Base-by-base conservation (phyloP, 805 yeast species). In the Saturnispora halmiae region DNA sequence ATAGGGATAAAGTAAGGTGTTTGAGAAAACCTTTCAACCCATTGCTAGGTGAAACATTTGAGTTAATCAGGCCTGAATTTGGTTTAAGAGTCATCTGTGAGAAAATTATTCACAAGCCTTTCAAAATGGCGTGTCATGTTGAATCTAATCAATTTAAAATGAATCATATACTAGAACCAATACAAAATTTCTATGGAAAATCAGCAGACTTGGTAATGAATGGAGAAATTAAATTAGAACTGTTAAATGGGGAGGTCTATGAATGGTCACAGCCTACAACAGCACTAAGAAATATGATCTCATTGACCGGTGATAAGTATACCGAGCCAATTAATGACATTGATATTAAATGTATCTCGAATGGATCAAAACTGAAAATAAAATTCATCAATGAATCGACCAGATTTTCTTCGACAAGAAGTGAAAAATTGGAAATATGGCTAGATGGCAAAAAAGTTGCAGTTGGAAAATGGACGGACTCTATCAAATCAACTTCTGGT, bases 131-230 rank as follows among this genome's bases (percentile, higher is more conserved):
- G 1, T 66, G 80, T 18, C 79, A 75, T 56, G 83, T 77, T 4
- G 96, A 90, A 43, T 69, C 83, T 19, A 58, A 63, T 6, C 61
- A 70, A 19, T 92, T 97, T 97, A 55, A 64, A 4, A 59, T 70
- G n/a, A 66, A 69, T 29, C 79, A 75, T 48, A 67, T 75, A n/a
- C 71, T 82, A 3, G 64, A 76, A 20, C 95, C 95, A 0, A 72
- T 73, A 18, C 96, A 88, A 52, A 86, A 87, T 58, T 84, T 85
- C 53, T 90, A 96, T 94, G 96, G 97, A 37, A 92, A 90, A 62
- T 79, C 88, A 21, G 77, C 84, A 6, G 97, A 92, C 57, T 64
- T 92, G 43, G 72, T 73, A 35, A 84, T 85, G 48, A 75, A 72
- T 33, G 98, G 98, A 29, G 66, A 66, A 11, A 65, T 82, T 4